A percentile compares a stretch with the other conserved stretches of the same genome.
These are phyloP conservation scores for Candida nemodendra DNA, from an alignment of 805 yeast genomes.

Conservation along the genomic window DNA sequence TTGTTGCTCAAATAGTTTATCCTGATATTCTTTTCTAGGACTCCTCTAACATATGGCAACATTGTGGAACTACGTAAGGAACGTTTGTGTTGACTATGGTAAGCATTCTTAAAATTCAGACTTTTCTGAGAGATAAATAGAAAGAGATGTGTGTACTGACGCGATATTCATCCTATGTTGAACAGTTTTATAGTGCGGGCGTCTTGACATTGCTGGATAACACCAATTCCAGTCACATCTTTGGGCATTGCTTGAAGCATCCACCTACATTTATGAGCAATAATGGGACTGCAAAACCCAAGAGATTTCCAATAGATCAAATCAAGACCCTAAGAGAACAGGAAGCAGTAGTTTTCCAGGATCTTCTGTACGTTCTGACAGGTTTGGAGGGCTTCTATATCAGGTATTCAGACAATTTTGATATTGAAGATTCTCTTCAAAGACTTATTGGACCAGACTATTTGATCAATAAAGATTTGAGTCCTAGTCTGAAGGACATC, in stretches of 20 bases:
- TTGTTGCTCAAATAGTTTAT: no score
- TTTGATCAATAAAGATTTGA: slow-evolving; percentile 68
- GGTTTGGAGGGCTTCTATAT: slow-evolving; percentile 81
- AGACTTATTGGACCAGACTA: slow-evolving; percentile 71
- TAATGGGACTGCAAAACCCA: slow-evolving; percentile 14
- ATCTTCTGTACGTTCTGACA: slow-evolving; percentile 61
- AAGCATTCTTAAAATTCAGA: no score
- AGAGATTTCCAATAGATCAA: slow-evolving; percentile 43
- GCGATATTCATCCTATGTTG: background rate
- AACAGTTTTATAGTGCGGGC: slow-evolving; percentile 7
- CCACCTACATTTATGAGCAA: slow-evolving; percentile 20
- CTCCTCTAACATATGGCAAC: no score
- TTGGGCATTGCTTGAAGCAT: slow-evolving; percentile 19
- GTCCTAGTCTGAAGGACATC: slow-evolving; percentile 68
- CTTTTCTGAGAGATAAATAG: no score
- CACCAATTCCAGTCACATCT: slow-evolving; percentile 9
- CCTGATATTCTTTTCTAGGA: no score
- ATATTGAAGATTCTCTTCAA: slow-evolving; percentile 40
- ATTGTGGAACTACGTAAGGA: no score
- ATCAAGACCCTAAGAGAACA: slow-evolving; percentile 53
- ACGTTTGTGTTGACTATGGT: no score
- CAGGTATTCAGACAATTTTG: slow-evolving; percentile 61
- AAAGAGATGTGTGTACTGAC: no score
- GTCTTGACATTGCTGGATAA: slow-evolving; percentile 9
- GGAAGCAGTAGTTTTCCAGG: slow-evolving; percentile 71